Percentiles rank a stretch among this genome's conserved stretches.
Evolutionary conservation across 2,329 filamentous ascomycete genomes (phyloP).

Genomic region (Exophiala oligosperma): DNA sequence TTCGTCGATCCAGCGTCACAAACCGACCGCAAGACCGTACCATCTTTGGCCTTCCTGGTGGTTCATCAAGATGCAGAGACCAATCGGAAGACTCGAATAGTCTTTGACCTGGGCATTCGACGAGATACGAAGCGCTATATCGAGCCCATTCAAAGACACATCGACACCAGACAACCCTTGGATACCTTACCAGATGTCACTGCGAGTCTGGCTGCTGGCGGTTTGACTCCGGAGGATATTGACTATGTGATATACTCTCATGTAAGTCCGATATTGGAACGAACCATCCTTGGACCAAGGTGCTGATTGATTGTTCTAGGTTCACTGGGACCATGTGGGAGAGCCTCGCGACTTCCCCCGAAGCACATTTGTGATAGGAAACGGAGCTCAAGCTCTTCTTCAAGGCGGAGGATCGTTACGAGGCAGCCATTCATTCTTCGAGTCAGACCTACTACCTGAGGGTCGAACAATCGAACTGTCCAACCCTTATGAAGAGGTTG

Average conservation of each 20-base stretch:
- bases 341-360: slow-evolving; percentile 39
- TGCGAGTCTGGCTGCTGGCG: slow-evolving; percentile 37
- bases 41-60: slow-evolving; percentile 35
- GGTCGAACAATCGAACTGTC: slow-evolving; percentile 28
- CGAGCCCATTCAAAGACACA: slow-evolving; percentile 29
- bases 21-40: slow-evolving; percentile 29
- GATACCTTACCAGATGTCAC: slow-evolving; percentile 30
- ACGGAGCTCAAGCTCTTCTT: slow-evolving; percentile 23
- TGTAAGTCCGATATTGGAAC: slow-evolving; percentile 29
- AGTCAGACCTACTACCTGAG: slow-evolving; percentile 25
- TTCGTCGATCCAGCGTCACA: slow-evolving; percentile 31
- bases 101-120: slow-evolving; percentile 36
- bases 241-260: slow-evolving; percentile 45
- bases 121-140: slow-evolving; percentile 27
- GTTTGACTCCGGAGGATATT: slow-evolving; percentile 39
- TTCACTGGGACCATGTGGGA: slow-evolving; percentile 37
- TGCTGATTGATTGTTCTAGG: slow-evolving; percentile 30
- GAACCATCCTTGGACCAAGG: background rate
- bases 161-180: slow-evolving; percentile 30
- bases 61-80: slow-evolving; percentile 26
- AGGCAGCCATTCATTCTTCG: slow-evolving; percentile 32
- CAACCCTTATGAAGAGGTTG: slow-evolving; percentile 20
- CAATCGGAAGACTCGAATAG: slow-evolving; percentile 26
- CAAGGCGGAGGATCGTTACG: slow-evolving; percentile 16
- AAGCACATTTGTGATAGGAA: slow-evolving; percentile 41